Evolutionary conservation across 129 eudicot genomes (phyloP).

Genomic region (Tanacetum coccineum): DNA sequence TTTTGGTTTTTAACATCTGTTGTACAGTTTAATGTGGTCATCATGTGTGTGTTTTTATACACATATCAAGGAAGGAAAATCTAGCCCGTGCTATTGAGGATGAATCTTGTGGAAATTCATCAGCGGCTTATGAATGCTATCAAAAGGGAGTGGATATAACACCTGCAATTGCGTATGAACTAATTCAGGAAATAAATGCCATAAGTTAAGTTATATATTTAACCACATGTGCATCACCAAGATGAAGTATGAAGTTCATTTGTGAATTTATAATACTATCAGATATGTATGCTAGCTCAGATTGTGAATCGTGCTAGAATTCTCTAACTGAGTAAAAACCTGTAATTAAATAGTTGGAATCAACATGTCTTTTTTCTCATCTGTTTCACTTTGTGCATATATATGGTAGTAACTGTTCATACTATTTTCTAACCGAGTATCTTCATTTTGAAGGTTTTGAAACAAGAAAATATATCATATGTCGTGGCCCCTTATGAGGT

Average conservation of each 20-base stretch:
- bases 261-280: background rate
- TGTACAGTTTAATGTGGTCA: background rate
- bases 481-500: slow-evolving; percentile 98
- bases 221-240: slow-evolving; percentile 6
- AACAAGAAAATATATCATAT: slow-evolving; percentile 60
- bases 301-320: background rate
- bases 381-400: background rate
- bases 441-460: slow-evolving; percentile 56
- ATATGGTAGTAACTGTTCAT: background rate
- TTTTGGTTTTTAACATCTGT: background rate
- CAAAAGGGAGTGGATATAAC: slow-evolving; percentile 96
- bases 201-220: background rate
- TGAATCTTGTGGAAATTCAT: slow-evolving; percentile 71
- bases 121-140: slow-evolving; percentile 95
- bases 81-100: slow-evolving; percentile 90
- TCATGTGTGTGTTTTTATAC: slow-evolving; percentile 13
- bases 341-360: background rate
- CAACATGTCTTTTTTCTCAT: background rate
- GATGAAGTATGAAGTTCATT: background rate
- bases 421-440: background rate
- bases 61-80: slow-evolving; percentile 86
- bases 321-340: background rate
- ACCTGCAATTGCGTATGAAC: slow-evolving; percentile 76
- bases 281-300: slow-evolving; percentile 9
- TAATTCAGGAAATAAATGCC: slow-evolving; percentile 61